Percentiles rank a stretch among this genome's conserved stretches.
These are phyloP conservation scores for Colletotrichum horii DNA, from an alignment of 2,329 filamentous ascomycete species.

Conservation along the genomic window DNA sequence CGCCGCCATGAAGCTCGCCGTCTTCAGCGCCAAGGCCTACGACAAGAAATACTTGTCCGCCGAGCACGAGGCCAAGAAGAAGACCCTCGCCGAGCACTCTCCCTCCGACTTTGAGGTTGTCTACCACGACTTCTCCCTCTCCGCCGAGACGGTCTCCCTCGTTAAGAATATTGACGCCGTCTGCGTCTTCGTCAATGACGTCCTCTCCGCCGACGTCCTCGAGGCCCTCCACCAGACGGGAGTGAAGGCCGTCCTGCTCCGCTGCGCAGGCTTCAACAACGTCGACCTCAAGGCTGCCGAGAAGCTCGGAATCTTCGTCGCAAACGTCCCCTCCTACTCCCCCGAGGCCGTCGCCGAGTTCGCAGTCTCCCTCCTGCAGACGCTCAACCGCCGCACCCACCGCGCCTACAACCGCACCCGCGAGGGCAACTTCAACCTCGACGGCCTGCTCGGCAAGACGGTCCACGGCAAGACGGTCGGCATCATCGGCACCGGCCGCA, in stretches of 20 bases:
- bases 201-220: conserved; percentile 56
- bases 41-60: conserved; percentile 60
- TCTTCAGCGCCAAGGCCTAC: conserved; percentile 71
- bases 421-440: conserved; percentile 71
- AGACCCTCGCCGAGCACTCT: conserved; percentile 27
- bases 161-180: conserved; percentile 55
- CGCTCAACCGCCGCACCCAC: conserved; percentile 71
- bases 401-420: conserved; percentile 71
- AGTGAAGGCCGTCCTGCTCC: conserved; percentile 64
- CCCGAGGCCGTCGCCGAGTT: conserved; percentile 75
- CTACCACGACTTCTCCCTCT: conserved; percentile 65
- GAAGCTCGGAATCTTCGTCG: conserved; percentile 62
- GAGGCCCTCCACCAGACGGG: conserved; percentile 52
- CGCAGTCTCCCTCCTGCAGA: conserved; percentile 70
- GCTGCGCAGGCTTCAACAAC: conserved; percentile 73
- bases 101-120: conserved; percentile 49
- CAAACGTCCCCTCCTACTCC: conserved; percentile 71
- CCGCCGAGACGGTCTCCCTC: conserved; percentile 59
- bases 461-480: conserved; percentile 70
- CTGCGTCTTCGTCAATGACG: conserved; percentile 74
- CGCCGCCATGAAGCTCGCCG: conserved; percentile 59
- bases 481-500: conserved; percentile 68
- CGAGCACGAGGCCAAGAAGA: conserved; percentile 28
- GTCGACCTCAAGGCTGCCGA: conserved; percentile 64
- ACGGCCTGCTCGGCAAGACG: conserved; percentile 67